These are phyloP conservation scores for Fusarium chaquense DNA, from an alignment of 2,329 filamentous ascomycete species.

Conservation along the genomic window DNA sequence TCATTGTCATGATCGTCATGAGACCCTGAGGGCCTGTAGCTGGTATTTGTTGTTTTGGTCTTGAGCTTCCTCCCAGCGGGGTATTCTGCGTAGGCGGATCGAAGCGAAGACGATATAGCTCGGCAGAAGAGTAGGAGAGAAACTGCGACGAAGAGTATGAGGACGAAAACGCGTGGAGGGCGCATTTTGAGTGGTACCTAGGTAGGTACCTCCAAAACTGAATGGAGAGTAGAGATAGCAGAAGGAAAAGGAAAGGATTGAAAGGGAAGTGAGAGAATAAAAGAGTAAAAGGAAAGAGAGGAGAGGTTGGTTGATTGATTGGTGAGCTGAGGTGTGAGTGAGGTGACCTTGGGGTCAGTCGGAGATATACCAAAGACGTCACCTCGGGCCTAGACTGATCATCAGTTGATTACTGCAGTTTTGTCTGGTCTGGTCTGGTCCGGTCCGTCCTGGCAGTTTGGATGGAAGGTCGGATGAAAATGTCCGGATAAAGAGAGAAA, in stretches of 20 bases:
- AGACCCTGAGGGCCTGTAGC: conserved; percentile 25
- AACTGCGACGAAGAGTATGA: conserved; percentile 65
- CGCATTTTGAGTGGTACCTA: conserved; percentile 59
- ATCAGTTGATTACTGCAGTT: conserved; percentile 14
- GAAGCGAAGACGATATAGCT: conserved; percentile 58
- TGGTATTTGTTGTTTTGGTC: conserved; percentile 34
- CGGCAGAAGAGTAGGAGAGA: conserved; percentile 68
- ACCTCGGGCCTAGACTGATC: conserved; percentile 36
- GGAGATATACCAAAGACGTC: conserved; percentile 45
- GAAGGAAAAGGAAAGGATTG: conserved; percentile 1
- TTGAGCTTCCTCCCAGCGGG: conserved; percentile 46
- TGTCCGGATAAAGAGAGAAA: conserved; percentile 8
- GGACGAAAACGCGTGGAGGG: conserved; percentile 65
- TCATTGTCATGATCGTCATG: conserved; percentile 11
- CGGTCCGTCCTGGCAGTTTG: neutral
- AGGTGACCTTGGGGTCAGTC: conserved; percentile 40
- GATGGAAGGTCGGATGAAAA: conserved; percentile 9
- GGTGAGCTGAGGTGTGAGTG: conserved; percentile 43
- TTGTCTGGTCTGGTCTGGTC: neutral
- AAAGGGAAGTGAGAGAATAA: conserved; percentile 20
- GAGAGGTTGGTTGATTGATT: conserved; percentile 9
- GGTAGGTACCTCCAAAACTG: conserved; percentile 11
- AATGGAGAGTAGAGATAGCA: conserved; percentile 5
- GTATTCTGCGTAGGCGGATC: conserved; percentile 47
- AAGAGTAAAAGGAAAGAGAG: conserved; percentile 9